phyloP scores from a whole-genome alignment of 192 early-diverging fungal genomes.

The Mortierella alpina region DNA sequence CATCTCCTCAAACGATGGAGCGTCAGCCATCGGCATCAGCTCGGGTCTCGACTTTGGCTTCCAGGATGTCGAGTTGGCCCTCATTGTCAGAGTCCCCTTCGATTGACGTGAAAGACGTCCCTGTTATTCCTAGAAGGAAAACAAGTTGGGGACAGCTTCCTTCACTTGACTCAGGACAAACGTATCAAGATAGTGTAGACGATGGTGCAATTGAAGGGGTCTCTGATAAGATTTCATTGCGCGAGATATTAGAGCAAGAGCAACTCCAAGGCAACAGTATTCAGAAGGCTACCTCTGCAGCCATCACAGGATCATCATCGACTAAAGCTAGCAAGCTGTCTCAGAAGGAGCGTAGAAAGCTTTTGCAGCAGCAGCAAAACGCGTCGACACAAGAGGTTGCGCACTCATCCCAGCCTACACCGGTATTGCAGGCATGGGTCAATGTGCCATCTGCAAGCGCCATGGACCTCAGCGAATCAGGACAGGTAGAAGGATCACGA shows the following conservation, averaged over 20 bases:
- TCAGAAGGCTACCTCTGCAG: not conserved
- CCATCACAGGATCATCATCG: not conserved
- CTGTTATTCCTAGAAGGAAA: constrained; percentile 12
- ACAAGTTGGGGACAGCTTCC: constrained; percentile 20
- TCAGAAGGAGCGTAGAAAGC: constrained; percentile 48
- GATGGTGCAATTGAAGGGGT: not conserved
- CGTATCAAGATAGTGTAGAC: not conserved
- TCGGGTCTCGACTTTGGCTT: no score
- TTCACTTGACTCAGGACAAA: constrained; percentile 2
- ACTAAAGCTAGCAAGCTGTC: constrained; percentile 45
- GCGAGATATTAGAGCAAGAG: constrained; percentile 58
- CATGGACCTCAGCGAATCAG: not conserved
- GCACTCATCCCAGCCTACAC: constrained; percentile 6
- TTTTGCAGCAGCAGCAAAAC: constrained; percentile 31
- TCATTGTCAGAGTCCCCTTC: constrained; percentile 1
- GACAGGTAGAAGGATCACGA: not conserved
- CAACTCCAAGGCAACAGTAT: constrained; percentile 19
- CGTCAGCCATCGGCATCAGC: no score
- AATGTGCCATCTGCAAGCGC: constrained; percentile 1
- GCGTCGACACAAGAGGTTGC: constrained; percentile 9
- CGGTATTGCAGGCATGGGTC: constrained; percentile 8
- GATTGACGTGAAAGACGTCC: constrained; percentile 18
- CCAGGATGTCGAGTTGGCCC: constrained; percentile 1
- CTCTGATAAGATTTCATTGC: constrained; percentile 36
- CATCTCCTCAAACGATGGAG: no score